Conservation (phyloP, 2,329 filamentous ascomycete species). For the Fusarium sp. region DNA sequence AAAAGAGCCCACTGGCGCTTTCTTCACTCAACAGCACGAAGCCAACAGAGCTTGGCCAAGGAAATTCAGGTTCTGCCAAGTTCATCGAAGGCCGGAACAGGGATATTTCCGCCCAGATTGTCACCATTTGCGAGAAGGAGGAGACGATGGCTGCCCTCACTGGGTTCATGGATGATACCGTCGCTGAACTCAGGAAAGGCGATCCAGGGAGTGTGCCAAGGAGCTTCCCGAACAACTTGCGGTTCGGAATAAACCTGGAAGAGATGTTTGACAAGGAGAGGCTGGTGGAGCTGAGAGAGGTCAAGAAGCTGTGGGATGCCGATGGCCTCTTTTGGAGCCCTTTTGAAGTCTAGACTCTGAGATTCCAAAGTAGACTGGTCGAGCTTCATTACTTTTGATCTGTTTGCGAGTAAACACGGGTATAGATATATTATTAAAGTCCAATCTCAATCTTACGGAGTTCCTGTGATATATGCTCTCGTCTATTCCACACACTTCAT, state of each 20-base stretch:
- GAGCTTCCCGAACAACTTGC: slow-evolving; percentile 40
- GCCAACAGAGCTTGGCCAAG: neutral
- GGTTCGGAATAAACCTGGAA: slow-evolving; percentile 23
- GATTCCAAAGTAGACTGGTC: neutral
- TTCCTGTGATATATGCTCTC: neutral
- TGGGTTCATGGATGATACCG: slow-evolving; percentile 13
- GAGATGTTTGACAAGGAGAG: slow-evolving; percentile 36
- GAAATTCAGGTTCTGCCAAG: neutral
- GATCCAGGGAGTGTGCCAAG: slow-evolving; percentile 20
- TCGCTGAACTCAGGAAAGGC: slow-evolving; percentile 12
- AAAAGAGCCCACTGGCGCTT: slow-evolving; percentile 27
- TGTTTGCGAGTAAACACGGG: neutral
- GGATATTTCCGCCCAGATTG: slow-evolving; percentile 15
- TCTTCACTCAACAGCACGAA: slow-evolving; percentile 30
- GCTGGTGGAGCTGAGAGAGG: slow-evolving; percentile 27
- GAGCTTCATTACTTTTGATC: neutral
- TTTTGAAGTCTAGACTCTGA: slow-evolving; percentile 7
- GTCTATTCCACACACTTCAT: neutral
- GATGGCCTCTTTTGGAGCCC: slow-evolving; percentile 45
- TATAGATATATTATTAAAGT: neutral
- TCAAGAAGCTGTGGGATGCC: slow-evolving; percentile 42
- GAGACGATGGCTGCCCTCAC: slow-evolving; percentile 17
- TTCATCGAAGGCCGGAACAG: slow-evolving; percentile 42
- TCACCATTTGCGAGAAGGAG: slow-evolving; percentile 22
- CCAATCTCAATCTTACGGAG: neutral